A percentile compares a stretch with the other conserved stretches of the same genome.
These are phyloP conservation scores for Cryphonectria nitschkei DNA, from an alignment of 2,329 filamentous ascomycete genomes.

Conservation along the genomic window DNA sequence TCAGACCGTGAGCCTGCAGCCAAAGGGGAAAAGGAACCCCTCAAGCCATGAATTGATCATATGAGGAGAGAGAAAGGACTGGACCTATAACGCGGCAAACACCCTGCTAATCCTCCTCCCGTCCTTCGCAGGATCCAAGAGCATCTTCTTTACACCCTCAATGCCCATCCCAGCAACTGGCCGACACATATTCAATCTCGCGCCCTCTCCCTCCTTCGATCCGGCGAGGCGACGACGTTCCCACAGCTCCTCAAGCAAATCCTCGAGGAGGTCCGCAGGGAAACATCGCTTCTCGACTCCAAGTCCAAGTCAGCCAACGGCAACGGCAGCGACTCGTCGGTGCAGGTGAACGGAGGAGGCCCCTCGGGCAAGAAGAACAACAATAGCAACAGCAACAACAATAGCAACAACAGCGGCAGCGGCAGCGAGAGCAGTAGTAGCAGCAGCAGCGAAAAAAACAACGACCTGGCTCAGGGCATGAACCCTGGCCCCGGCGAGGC, in stretches of 20 bases:
- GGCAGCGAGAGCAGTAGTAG: not conserved
- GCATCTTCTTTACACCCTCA: conserved; percentile 62
- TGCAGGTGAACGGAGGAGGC: conserved; percentile 35
- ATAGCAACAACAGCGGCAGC: not conserved
- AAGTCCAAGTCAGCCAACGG: conserved; percentile 32
- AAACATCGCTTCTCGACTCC: conserved; percentile 41
- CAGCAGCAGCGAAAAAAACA: not conserved
- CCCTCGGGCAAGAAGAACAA: conserved; percentile 22
- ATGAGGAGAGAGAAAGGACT: not conserved
- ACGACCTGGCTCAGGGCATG: conserved; percentile 30
- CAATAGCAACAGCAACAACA: too few species aligned
- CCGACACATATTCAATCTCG: conserved; percentile 63
- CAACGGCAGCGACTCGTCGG: conserved; percentile 23
- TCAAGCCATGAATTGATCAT: not conserved
- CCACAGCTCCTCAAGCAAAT: conserved; percentile 64
- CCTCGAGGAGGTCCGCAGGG: conserved; percentile 63
- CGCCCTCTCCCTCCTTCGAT: conserved; percentile 63
- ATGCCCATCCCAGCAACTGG: conserved; percentile 65
- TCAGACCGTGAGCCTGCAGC: not conserved
- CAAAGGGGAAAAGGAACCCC: not conserved
- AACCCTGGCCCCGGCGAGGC: conserved; percentile 32
- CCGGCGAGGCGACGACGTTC: conserved; percentile 62
- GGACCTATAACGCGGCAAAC: not conserved
- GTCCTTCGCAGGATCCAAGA: conserved; percentile 61
- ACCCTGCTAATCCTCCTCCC: conserved; percentile 24